A percentile compares a stretch with the other conserved stretches of the same genome.
phyloP scores from a whole-genome alignment of 2,329 filamentous ascomycete genomes.

The Venturia pyrina region DNA sequence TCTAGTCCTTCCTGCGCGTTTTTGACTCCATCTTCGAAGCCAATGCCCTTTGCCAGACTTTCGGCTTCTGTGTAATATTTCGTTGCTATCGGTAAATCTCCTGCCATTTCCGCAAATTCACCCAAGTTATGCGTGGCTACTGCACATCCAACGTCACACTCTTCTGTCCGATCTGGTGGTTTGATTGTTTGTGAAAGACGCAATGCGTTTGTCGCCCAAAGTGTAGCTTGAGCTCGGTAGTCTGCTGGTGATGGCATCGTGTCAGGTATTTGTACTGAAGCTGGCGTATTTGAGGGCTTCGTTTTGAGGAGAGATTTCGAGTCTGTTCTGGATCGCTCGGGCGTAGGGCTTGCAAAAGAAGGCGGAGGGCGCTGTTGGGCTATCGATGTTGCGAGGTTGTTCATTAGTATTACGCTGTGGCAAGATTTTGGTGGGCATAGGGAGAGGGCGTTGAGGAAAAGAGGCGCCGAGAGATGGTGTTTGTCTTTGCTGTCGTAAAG shows the following conservation, averaged over 20 bases:
- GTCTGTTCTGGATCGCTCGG: conserved; percentile 10
- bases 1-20: conserved; percentile 32
- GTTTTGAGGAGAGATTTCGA: conserved; percentile 23
- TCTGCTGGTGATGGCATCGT: conserved; percentile 41
- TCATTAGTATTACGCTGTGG: conserved; percentile 77
- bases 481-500: conserved; percentile 65
- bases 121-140: conserved; percentile 80
- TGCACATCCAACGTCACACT: conserved; percentile 77
- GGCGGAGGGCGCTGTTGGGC: conserved; percentile 47
- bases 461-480: conserved; percentile 71
- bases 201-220: conserved; percentile 73
- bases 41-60: conserved; percentile 42
- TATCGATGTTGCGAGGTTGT: conserved; percentile 66
- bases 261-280: conserved; percentile 15
- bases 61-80: conserved; percentile 60
- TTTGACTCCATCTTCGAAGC: conserved; percentile 35
- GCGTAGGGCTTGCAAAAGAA: conserved; percentile 15
- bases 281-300: conserved; percentile 26
- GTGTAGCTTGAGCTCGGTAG: conserved; percentile 45
- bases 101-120: conserved; percentile 69
- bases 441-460: conserved; percentile 76
- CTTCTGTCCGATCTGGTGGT: conserved; percentile 57
- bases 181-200: conserved; percentile 55
- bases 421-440: conserved; percentile 56
- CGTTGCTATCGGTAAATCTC: conserved; percentile 54